phyloP scores from a whole-genome alignment of 1,139 yeast species.

The Fermentozyma sake region DNA sequence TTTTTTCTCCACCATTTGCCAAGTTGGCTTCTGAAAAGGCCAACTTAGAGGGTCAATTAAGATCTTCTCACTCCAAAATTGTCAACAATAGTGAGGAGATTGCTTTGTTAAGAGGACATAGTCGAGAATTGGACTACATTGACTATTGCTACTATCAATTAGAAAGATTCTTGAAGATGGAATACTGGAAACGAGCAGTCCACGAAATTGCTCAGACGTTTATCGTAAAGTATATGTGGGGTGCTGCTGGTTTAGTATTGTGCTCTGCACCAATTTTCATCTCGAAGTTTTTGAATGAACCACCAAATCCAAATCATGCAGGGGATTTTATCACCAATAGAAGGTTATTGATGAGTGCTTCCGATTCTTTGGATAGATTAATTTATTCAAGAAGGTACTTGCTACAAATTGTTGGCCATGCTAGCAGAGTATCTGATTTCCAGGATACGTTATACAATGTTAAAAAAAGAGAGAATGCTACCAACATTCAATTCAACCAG shows the following conservation, averaged over 20 bases:
- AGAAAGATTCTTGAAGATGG: slow-evolving; percentile 74
- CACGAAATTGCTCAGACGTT: slow-evolving; percentile 79
- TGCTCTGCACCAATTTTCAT: slow-evolving; percentile 90
- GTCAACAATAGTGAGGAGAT: slow-evolving; percentile 81
- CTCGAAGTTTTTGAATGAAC: slow-evolving; percentile 48
- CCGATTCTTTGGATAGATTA: slow-evolving; percentile 84
- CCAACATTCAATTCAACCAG: slow-evolving; percentile 41
- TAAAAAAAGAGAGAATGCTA: slow-evolving; percentile 28
- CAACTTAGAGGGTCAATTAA: slow-evolving; percentile 77
- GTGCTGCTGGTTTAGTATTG: slow-evolving; percentile 85
- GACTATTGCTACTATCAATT: slow-evolving; percentile 80
- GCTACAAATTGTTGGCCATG: slow-evolving; percentile 82
- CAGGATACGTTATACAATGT: slow-evolving; percentile 60
- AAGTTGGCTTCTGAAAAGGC: slow-evolving; percentile 76
- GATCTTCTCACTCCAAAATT: slow-evolving; percentile 77
- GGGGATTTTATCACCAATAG: slow-evolving; percentile 88
- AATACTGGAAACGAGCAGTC: slow-evolving; percentile 68
- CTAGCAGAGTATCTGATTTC: slow-evolving; percentile 69
- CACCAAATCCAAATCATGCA: slow-evolving; percentile 51
- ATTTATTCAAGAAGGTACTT: slow-evolving; percentile 82
- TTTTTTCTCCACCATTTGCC: slow-evolving; percentile 89
- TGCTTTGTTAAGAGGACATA: slow-evolving; percentile 80
- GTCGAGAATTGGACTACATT: slow-evolving; percentile 69
- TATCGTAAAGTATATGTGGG: slow-evolving; percentile 90
- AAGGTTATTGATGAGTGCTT: slow-evolving; percentile 76